Conservation (phyloP, 495 filamentous ascomycete genomes). For the Xylaria palmicola region DNA sequence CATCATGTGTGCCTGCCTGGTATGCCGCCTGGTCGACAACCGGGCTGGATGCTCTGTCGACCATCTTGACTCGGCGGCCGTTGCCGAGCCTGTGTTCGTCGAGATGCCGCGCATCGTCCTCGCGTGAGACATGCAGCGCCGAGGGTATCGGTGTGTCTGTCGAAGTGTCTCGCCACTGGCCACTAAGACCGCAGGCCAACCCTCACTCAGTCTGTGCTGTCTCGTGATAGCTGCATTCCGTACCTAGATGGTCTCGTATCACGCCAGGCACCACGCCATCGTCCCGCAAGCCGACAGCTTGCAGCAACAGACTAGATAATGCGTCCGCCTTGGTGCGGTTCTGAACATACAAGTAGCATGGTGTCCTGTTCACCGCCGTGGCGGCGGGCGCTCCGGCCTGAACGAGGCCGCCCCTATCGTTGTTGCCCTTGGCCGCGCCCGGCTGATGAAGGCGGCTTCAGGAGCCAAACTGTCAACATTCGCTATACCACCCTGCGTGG, state of each 20-base stretch:
- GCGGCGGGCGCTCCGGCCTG: too few relatives aligned
- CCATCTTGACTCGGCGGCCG: background rate
- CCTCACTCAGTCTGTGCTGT: background rate
- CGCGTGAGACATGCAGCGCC: conserved; percentile 6
- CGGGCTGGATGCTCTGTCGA: background rate
- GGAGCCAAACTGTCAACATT: background rate
- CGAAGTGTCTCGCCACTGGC: background rate
- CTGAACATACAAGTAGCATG: too few relatives aligned
- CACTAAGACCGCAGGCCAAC: background rate
- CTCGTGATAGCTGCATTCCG: background rate
- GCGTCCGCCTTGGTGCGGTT: too few relatives aligned
- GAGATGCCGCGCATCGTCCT: background rate
- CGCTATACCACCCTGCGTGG: conserved; percentile 9
- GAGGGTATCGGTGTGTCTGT: background rate
- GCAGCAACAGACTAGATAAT: background rate
- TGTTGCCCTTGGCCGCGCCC: too few relatives aligned
- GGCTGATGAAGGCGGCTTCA: too few relatives aligned
- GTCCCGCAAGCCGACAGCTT: background rate
- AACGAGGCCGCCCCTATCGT: too few relatives aligned
- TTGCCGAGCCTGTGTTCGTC: background rate
- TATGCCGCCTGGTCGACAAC: too few relatives aligned
- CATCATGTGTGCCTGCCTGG: background rate
- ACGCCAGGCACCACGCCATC: background rate
- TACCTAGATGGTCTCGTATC: conserved; percentile 4
- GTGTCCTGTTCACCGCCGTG: too few relatives aligned